Evolutionary conservation across 1,284 basidiomycete genomes (phyloP), one percentile per base, ranked within the genome.

Genomic region (Microbotryum lychnidis-dioicae): DNA sequence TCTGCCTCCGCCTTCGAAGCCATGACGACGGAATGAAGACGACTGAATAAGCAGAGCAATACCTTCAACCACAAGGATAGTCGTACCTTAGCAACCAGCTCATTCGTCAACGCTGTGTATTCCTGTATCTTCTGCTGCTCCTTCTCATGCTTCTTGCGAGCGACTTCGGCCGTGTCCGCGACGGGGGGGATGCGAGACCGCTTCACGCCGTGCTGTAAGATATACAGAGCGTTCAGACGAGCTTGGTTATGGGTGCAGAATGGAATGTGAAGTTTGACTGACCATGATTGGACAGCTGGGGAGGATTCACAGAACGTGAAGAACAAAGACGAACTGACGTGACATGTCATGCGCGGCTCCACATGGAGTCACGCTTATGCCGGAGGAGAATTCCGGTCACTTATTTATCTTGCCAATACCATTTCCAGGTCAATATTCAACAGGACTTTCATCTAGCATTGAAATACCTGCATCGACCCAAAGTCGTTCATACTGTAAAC

Each of bases 111-210:
- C n/a, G 79, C 76, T 12, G 84, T 80, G 75, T 90, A 93, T 55
- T 87, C 82, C 56, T 83, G 78, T 67, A 94, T 84, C 76, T 87
- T 87, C 33, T 82, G 78, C 65, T 79, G 80, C 72, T 94, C 91
- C 69, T 83, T 83, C 20, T 62, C 60, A 14, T 54, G 56, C 18
- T 54, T 51, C 42, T 60, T 57, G 23, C 54, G 53, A 12, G 45
- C 62, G 25, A 61, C 58, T 10, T 80, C 62, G 9, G 51, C 64
- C 21, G 62, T 54, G 42, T 70, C 68, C 49, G 64, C 51, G n/a
- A 58, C 60, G 18, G 61, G 64, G n/a, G 63, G 67, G 2, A 64
- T 48, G 6, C 70, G 61, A 31, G 82, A 79, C 51, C 89, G 84
- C 76, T 85, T 89, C 61, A 92, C 82, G 58, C 85, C 83, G 75